Evolutionary conservation across 2,329 filamentous ascomycete genomes (phyloP).

Genomic region (Metarhizium guizhouense): DNA sequence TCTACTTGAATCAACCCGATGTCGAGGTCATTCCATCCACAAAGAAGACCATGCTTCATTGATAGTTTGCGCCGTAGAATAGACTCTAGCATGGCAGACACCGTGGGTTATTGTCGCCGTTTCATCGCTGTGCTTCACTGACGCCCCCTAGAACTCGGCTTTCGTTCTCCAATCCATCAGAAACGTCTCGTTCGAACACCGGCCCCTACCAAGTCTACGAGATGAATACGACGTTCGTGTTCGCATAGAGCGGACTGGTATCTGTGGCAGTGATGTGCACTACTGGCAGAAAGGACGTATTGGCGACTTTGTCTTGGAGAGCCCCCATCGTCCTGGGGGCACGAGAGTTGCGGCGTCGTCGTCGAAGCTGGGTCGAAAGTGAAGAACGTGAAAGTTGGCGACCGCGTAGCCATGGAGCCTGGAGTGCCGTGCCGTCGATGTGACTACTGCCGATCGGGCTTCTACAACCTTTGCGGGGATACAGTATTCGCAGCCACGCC

Average conservation of each 20-base stretch:
- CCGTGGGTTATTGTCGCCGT: background rate
- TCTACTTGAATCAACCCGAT: too few species aligned
- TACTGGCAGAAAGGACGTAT: constrained; percentile 39
- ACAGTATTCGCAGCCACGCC: constrained; percentile 39
- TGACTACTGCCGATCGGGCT: constrained; percentile 29
- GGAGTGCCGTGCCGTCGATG: constrained; percentile 36
- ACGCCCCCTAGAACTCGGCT: constrained; percentile 29
- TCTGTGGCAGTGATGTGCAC: constrained; percentile 38
- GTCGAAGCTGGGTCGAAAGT: constrained; percentile 31
- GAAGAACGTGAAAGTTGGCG: constrained; percentile 31
- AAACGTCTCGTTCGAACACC: constrained; percentile 34
- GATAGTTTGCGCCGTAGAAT: background rate
- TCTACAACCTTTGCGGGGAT: constrained; percentile 28
- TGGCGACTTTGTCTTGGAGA: constrained; percentile 33
- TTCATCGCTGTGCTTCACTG: background rate
- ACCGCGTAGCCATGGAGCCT: constrained; percentile 39
- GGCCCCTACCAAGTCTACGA: constrained; percentile 27
- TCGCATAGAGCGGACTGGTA: constrained; percentile 35
- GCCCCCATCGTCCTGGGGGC: constrained; percentile 40
- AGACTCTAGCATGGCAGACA: background rate
- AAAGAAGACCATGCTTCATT: too few species aligned
- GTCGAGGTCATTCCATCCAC: too few species aligned
- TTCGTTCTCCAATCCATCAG: constrained; percentile 38
- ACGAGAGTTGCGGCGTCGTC: constrained; percentile 34
- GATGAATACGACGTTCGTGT: constrained; percentile 21